phyloP scores from a whole-genome alignment of 1,284 basidiomycete genomes.

The Microbotryum intermedium region DNA sequence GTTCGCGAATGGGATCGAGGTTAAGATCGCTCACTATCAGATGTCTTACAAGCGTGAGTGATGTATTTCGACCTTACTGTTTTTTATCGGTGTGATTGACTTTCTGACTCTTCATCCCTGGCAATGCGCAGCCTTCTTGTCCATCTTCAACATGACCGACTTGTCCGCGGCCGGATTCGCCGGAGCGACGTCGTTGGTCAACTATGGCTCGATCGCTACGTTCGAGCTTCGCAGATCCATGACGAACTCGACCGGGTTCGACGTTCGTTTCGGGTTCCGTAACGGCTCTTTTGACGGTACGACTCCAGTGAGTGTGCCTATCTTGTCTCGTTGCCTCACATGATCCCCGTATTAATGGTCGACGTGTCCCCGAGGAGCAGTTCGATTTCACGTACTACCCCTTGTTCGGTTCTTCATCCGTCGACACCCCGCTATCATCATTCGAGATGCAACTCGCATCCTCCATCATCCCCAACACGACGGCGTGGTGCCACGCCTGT shows the following conservation, averaged over 20 bases:
- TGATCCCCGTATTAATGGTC: no score
- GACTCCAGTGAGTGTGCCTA: no score
- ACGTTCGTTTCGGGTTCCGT: slow-evolving; percentile 43
- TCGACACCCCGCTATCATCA: slow-evolving; percentile 56
- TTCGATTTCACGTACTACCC: slow-evolving; percentile 30
- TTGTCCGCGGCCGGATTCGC: slow-evolving; percentile 34
- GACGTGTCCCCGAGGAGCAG: background rate
- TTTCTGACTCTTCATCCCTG: background rate
- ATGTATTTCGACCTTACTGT: background rate
- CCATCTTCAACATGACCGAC: slow-evolving; percentile 69
- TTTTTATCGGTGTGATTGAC: background rate
- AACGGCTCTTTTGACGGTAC: slow-evolving; percentile 56
- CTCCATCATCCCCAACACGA: slow-evolving; percentile 14
- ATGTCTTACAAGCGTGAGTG: slow-evolving; percentile 9
- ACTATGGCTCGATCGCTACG: slow-evolving; percentile 65
- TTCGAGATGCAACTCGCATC: slow-evolving; percentile 64
- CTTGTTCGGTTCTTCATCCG: slow-evolving; percentile 46
- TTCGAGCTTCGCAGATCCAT: slow-evolving; percentile 64
- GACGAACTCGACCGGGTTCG: slow-evolving; percentile 7
- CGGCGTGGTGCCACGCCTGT: slow-evolving; percentile 21
- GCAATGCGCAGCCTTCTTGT: slow-evolving; percentile 52
- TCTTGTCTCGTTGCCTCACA: no score
- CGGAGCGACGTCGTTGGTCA: slow-evolving; percentile 48
- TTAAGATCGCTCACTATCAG: slow-evolving; percentile 60
- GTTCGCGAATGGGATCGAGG: slow-evolving; percentile 61